Base-by-base conservation (phyloP, 2,329 filamentous ascomycete genomes). In the Fusarium camptoceras region DNA sequence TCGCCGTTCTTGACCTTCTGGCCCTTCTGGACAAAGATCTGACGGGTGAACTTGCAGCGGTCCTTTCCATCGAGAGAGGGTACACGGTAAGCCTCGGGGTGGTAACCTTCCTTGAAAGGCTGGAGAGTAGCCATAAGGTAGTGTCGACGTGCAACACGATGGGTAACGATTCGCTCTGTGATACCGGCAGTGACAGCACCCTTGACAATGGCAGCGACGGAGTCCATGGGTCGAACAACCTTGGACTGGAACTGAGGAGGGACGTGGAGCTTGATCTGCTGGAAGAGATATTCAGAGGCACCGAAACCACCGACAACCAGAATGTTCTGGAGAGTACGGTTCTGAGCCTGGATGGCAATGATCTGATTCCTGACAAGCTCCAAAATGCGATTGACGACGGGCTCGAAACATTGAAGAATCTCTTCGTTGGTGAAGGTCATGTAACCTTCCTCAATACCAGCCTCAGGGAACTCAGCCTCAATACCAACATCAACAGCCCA, bases 391-490 rank as follows among this genome's bases (percentile, higher is more conserved):
- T 98, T 98, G 59, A 98, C 95, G 12, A 99, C 96, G 15, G 96
- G 96, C 85, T 98, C 95, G 80, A 98, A 99, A 84, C 96, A 98
- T 83, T 98, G 95, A 74, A 99, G 86, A 76, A 99, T 98, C 82
- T 99, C 96, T 83, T 98, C 96, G 79, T 99, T 98, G 67, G 94
- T 98, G 80, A 99, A 99, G 4, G 95, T 98, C 96, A 99, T 99
- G 85, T 98, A 98, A 53, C 96, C 95, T 82, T 99, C 96, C 83
- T 98, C 96, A 74, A 99, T 98, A 74, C 94, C 94, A 31, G 96
- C 96, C 78, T 98, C 96, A 41, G 95, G 95, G 84, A 97, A 98
- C 78, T 98, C 96, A 44, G 95, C 94, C 85, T 99, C 96, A 76
- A 99, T 98, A 78, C 96, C 96, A 51, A 99, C 96, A 79, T 99